Evolutionary conservation across 1,284 basidiomycete species (phyloP).

Genomic region (Leccinum cinnamomeum): DNA sequence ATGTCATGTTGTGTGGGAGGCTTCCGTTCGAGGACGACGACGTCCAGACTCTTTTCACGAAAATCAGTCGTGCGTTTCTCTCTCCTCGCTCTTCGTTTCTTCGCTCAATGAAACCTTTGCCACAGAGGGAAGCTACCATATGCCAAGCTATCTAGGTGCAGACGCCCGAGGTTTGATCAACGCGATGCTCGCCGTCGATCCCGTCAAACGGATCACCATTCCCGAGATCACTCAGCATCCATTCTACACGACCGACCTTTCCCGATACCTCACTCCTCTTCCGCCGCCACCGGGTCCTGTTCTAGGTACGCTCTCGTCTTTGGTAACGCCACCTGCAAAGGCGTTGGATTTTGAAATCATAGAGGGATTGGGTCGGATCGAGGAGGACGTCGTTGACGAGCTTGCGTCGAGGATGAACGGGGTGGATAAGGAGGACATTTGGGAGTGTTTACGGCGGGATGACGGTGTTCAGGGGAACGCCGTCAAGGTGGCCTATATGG

Average conservation of each 20-base stretch:
- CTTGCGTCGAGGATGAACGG: slow-evolving; percentile 74
- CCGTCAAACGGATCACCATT: slow-evolving; percentile 89
- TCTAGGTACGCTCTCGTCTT: slow-evolving; percentile 65
- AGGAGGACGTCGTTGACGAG: slow-evolving; percentile 87
- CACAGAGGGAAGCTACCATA: slow-evolving; percentile 81
- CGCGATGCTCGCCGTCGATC: slow-evolving; percentile 89
- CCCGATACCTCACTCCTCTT: slow-evolving; percentile 82
- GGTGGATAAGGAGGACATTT: slow-evolving; percentile 81
- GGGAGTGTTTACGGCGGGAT: slow-evolving; percentile 79
- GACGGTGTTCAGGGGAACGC: slow-evolving; percentile 87
- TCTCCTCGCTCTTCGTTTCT: slow-evolving; percentile 28
- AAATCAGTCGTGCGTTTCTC: slow-evolving; percentile 86
- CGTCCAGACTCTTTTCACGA: slow-evolving; percentile 87
- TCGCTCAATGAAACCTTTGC: neutral
- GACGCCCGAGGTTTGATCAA: slow-evolving; percentile 80
- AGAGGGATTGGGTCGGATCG: slow-evolving; percentile 84
- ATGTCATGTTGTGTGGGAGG: slow-evolving; percentile 91
- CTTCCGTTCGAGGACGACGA: slow-evolving; percentile 96
- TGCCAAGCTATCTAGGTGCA: slow-evolving; percentile 74
- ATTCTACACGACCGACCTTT: slow-evolving; percentile 86
- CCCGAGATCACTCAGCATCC: slow-evolving; percentile 87
- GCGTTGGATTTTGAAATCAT: slow-evolving; percentile 74
- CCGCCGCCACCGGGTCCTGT: slow-evolving; percentile 80
- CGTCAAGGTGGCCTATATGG: slow-evolving; percentile 95
- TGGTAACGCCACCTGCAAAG: slow-evolving; percentile 60